These are phyloP conservation scores for Juglanconis sp. DNA, from an alignment of 2,329 filamentous ascomycete species.

Conservation along the genomic window DNA sequence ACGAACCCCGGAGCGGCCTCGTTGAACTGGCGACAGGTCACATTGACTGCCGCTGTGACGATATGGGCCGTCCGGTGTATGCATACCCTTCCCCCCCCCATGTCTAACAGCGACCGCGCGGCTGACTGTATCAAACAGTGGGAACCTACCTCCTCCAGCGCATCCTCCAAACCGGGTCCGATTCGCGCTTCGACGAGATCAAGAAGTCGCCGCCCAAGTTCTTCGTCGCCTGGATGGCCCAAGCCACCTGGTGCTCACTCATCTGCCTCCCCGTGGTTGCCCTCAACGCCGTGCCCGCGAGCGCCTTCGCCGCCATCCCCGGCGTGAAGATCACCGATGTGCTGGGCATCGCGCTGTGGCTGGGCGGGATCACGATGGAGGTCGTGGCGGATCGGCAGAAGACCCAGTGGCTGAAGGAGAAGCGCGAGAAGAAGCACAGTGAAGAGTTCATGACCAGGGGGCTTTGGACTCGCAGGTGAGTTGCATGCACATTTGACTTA, in stretches of 20 bases:
- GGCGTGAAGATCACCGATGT: slow-evolving; percentile 49
- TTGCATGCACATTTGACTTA: neutral
- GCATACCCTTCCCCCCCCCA: slow-evolving; percentile 21
- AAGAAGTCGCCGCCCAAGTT: slow-evolving; percentile 35
- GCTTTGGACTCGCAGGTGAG: slow-evolving; percentile 55
- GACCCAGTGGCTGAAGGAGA: slow-evolving; percentile 56
- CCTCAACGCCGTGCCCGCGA: slow-evolving; percentile 58
- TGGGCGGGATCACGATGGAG: slow-evolving; percentile 59
- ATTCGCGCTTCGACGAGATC: slow-evolving; percentile 47
- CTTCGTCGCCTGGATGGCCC: slow-evolving; percentile 41
- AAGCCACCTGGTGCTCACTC: slow-evolving; percentile 67
- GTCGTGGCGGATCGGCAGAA: slow-evolving; percentile 63
- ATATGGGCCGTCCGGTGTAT: slow-evolving; percentile 61
- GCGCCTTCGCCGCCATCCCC: slow-evolving; percentile 48
- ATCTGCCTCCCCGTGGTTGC: slow-evolving; percentile 63
- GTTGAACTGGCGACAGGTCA: slow-evolving; percentile 59
- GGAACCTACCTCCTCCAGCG: slow-evolving; percentile 63
- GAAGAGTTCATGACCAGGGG: slow-evolving; percentile 65
- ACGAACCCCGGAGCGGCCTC: slow-evolving; percentile 35
- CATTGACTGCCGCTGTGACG: slow-evolving; percentile 35
- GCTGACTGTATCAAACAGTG: slow-evolving; percentile 33
- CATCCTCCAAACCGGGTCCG: slow-evolving; percentile 55
- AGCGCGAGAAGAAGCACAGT: slow-evolving; percentile 62
- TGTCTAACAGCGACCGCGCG: neutral
- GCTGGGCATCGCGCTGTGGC: slow-evolving; percentile 55